phyloP scores from a whole-genome alignment of 345 rosid species.

The Stellera chamaejasme region DNA sequence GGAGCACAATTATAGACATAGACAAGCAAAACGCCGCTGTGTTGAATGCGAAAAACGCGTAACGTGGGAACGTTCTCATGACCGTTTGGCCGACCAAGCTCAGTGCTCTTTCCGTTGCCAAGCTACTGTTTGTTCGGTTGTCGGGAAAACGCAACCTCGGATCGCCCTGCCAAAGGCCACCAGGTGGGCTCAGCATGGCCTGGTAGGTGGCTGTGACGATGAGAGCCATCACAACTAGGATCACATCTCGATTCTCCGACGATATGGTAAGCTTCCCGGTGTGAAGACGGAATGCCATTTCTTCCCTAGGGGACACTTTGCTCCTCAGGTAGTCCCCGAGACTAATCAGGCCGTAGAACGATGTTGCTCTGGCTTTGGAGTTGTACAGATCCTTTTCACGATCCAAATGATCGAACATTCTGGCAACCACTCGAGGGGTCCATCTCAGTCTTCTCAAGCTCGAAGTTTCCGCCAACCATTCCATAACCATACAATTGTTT shows the following conservation, averaged over 20 bases:
- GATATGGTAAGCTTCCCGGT: neutral
- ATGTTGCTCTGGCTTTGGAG: neutral
- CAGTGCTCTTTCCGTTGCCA: no score
- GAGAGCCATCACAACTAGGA: slow-evolving; percentile 29
- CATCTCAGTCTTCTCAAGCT: neutral
- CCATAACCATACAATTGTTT: slow-evolving; percentile 12
- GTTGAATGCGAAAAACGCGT: no score
- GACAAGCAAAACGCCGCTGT: no score
- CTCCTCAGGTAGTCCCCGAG: slow-evolving; percentile 12
- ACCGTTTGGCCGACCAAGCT: no score
- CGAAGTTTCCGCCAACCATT: neutral
- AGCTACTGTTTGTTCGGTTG: no score
- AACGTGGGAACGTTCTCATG: no score
- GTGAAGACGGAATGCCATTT: slow-evolving; percentile 8
- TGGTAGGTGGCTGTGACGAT: slow-evolving; percentile 32
- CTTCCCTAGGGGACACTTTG: slow-evolving; percentile 5
- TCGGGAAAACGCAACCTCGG: no score
- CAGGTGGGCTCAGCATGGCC: slow-evolving; percentile 23
- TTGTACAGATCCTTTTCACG: slow-evolving; percentile 1
- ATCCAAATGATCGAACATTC: slow-evolving; percentile 11
- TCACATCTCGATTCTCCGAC: neutral
- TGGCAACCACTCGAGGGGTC: no score
- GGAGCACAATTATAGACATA: no score
- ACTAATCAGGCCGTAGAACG: neutral
- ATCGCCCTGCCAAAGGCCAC: slow-evolving; percentile 20